Percentiles rank a stretch among this genome's conserved stretches.
These are phyloP conservation scores for Plantago ovata DNA, from an alignment of 257 asterid genomes.

Conservation along the genomic window DNA sequence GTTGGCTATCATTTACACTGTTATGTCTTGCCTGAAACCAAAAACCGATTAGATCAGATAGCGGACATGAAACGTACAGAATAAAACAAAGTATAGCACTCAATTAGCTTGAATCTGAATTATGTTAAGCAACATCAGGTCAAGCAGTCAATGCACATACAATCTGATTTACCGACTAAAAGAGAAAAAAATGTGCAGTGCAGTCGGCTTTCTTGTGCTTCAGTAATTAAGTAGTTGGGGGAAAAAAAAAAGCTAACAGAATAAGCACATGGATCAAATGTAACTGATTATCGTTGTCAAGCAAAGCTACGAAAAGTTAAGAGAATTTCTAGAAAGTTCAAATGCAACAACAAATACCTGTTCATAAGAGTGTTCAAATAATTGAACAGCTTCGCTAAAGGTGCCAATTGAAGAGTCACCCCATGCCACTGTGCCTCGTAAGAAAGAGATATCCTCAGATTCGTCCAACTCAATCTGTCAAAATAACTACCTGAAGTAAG, in stretches of 20 bases:
- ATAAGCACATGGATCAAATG: neutral
- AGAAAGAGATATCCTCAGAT: constrained; percentile 54
- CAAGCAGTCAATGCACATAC: neutral
- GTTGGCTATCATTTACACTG: constrained; percentile 37
- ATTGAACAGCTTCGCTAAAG: constrained; percentile 51
- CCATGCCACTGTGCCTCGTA: constrained; percentile 74
- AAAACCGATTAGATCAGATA: neutral
- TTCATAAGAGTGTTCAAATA: constrained; percentile 45
- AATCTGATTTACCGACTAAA: neutral
- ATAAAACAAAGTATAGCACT: neutral
- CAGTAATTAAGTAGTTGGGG: constrained; percentile 1
- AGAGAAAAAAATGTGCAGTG: neutral
- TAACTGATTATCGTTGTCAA: neutral
- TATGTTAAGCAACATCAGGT: neutral
- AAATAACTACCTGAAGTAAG: constrained; percentile 21
- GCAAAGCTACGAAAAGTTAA: neutral
- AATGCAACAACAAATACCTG: constrained; percentile 59
- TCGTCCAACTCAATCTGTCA: constrained; percentile 78
- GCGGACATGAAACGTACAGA: neutral
- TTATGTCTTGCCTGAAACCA: constrained; percentile 52
- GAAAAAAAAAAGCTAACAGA: constrained; percentile 10
- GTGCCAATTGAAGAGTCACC: constrained; percentile 51
- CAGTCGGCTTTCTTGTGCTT: too few relatives aligned
- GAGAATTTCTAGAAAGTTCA: constrained; percentile 1
- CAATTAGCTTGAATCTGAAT: constrained; percentile 3